Evolutionary conservation across 2,329 filamentous ascomycete species (phyloP).

Genomic region (Cladosporium sp.): DNA sequence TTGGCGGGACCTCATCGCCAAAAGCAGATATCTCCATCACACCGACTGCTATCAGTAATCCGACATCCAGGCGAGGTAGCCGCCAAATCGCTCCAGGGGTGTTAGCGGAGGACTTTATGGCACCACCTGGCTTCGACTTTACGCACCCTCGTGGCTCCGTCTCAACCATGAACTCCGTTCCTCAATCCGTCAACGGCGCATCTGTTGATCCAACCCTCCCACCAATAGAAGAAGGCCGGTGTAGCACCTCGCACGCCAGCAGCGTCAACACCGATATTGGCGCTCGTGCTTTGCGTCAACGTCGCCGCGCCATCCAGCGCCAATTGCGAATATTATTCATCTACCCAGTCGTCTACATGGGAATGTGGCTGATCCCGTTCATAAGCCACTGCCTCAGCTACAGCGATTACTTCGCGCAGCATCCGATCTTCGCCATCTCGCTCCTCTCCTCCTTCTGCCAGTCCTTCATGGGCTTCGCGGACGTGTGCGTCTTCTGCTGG

Average conservation of each 20-base stretch:
- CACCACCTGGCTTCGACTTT: constrained; percentile 15
- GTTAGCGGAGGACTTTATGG: constrained; percentile 34
- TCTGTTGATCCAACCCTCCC: constrained; percentile 25
- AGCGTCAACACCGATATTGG: constrained; percentile 2
- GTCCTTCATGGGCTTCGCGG: constrained; percentile 66
- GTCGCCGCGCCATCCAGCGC: constrained; percentile 57
- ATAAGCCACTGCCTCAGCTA: constrained; percentile 64
- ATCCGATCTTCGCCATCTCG: constrained; percentile 60
- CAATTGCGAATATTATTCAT: constrained; percentile 74
- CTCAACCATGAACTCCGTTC: constrained; percentile 26
- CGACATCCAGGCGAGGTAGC: constrained; percentile 34
- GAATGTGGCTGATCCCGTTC: constrained; percentile 74
- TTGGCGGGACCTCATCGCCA: constrained; percentile 19
- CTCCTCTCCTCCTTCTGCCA: constrained; percentile 61
- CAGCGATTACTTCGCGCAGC: constrained; percentile 51
- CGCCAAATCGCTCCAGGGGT: constrained; percentile 27
- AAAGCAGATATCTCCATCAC: background rate
- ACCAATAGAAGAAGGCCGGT: constrained; percentile 31
- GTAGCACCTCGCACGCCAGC: background rate
- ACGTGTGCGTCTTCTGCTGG: constrained; percentile 67
- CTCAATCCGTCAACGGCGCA: constrained; percentile 24
- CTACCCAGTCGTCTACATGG: constrained; percentile 72
- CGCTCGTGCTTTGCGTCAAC: constrained; percentile 25
- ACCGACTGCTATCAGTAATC: constrained; percentile 26
- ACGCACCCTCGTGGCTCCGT: constrained; percentile 29